Percentiles rank a stretch among this genome's conserved stretches.
Conservation (phyloP, 768 basidiomycete genomes). For the Pisolithus tinctorius region DNA sequence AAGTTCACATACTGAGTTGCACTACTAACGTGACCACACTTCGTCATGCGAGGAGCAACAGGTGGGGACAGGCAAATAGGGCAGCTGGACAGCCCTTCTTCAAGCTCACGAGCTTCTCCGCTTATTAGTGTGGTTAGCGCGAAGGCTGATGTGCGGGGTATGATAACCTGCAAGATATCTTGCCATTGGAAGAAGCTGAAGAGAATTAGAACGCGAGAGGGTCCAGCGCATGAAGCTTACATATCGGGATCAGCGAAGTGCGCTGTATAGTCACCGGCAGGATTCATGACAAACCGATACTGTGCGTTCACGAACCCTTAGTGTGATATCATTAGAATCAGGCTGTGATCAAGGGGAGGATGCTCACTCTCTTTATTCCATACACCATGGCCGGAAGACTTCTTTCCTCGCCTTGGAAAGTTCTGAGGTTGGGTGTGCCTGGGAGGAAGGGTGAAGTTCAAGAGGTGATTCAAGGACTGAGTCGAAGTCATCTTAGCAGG, state of each 20-base stretch:
- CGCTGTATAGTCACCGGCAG: constrained; percentile 84
- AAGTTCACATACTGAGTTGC: background rate
- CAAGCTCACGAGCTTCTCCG: constrained; percentile 35
- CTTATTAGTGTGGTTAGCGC: constrained; percentile 48
- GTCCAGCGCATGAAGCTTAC: constrained; percentile 37
- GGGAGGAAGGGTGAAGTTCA: constrained; percentile 91
- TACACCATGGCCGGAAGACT: constrained; percentile 52
- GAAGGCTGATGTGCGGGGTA: constrained; percentile 76
- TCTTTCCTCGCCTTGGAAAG: constrained; percentile 72
- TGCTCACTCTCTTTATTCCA: constrained; percentile 94
- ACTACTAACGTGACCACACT: constrained; percentile 89
- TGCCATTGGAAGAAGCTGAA: constrained; percentile 91
- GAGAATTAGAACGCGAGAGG: background rate
- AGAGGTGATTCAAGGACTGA: constrained; percentile 73
- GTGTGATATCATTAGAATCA: constrained; percentile 10
- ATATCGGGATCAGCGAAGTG: constrained; percentile 98
- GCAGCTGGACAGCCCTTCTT: constrained; percentile 68
- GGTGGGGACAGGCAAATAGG: constrained; percentile 95
- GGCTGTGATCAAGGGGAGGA: constrained; percentile 8
- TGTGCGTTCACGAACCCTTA: constrained; percentile 93
- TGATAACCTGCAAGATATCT: constrained; percentile 90
- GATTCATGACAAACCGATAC: constrained; percentile 94
- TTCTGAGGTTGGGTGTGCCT: constrained; percentile 59
- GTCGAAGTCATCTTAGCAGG: constrained; percentile 60
- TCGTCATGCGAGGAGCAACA: constrained; percentile 87